Conservation (phyloP, 1,284 basidiomycete species). For the Leccinum griseonigrum region DNA sequence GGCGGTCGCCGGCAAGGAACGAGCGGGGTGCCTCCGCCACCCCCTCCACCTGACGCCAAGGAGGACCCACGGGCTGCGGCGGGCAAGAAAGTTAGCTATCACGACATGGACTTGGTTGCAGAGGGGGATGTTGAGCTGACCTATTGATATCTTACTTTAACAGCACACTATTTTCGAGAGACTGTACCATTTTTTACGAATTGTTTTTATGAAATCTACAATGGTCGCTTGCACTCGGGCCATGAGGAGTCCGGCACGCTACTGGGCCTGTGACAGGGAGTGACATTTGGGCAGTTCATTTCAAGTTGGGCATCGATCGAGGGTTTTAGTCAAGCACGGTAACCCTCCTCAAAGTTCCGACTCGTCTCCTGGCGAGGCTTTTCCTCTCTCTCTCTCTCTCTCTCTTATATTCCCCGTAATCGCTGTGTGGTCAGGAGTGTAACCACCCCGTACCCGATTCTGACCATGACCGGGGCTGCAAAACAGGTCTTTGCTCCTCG, state of each 20-base stretch:
- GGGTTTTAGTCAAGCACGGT: constrained; percentile 22
- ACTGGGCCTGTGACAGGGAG: constrained; percentile 26
- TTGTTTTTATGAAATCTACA: constrained; percentile 30
- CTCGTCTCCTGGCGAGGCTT: constrained; percentile 30
- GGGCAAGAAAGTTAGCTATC: constrained; percentile 79
- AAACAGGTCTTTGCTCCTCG: constrained; percentile 33
- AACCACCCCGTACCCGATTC: constrained; percentile 1
- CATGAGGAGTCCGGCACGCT: constrained; percentile 30
- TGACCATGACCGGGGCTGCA: constrained; percentile 28
- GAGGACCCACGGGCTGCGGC: constrained; percentile 84
- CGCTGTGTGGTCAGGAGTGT: constrained; percentile 14
- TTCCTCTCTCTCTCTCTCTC: neutral
- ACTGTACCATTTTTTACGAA: constrained; percentile 14
- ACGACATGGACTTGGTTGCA: constrained; percentile 85
- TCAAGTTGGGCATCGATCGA: constrained; percentile 31
- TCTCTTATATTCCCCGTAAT: constrained; percentile 16
- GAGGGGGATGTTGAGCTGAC: constrained; percentile 82
- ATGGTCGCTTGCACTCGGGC: constrained; percentile 15
- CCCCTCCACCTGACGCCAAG: constrained; percentile 80
- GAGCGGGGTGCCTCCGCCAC: constrained; percentile 53
- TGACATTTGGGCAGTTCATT: constrained; percentile 31
- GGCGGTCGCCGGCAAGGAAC: constrained; percentile 35
- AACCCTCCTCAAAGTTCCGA: constrained; percentile 15
- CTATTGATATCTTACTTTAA: constrained; percentile 49
- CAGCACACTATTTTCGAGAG: constrained; percentile 23